These are phyloP conservation scores for Colletotrichum sp. DNA, from an alignment of 2,329 filamentous ascomycete species.

Conservation along the genomic window DNA sequence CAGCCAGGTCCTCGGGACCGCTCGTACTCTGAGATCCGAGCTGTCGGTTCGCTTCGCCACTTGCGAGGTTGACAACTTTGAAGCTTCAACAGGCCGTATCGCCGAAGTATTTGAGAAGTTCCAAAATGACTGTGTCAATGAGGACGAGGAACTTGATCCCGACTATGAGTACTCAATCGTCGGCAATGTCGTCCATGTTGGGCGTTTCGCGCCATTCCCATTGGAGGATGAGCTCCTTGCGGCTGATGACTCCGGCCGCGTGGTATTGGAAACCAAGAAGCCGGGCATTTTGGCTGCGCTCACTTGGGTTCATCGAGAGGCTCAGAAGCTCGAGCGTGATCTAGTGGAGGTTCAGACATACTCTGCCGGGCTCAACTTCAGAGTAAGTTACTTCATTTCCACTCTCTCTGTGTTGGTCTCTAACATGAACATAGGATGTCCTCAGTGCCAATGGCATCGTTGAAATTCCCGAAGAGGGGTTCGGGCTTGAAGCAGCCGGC, in stretches of 20 bases:
- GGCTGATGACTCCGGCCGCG: background rate
- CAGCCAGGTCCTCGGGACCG: conserved; percentile 29
- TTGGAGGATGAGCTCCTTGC: conserved; percentile 24
- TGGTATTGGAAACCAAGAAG: background rate
- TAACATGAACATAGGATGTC: background rate
- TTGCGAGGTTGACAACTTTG: conserved; percentile 29
- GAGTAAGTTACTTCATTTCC: background rate
- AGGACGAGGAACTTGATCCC: conserved; percentile 23
- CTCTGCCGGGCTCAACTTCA: conserved; percentile 21
- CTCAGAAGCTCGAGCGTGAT: background rate
- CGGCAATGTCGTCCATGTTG: conserved; percentile 27
- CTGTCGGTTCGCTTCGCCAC: conserved; percentile 29
- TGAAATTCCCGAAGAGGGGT: background rate
- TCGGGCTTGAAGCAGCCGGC: background rate
- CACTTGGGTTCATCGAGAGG: background rate
- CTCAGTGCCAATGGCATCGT: background rate
- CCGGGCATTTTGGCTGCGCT: background rate
- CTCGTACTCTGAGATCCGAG: conserved; percentile 32
- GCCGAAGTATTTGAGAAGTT: background rate
- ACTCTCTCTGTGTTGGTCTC: background rate
- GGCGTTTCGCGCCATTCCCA: conserved; percentile 29
- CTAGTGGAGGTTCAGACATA: conserved; percentile 13
- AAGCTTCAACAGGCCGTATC: background rate
- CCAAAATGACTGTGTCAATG: background rate
- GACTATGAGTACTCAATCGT: conserved; percentile 35